A percentile compares a stretch with the other conserved stretches of the same genome.
These are phyloP conservation scores for Candida labiduridarum DNA, from an alignment of 1,139 yeast genomes.

Conservation along the genomic window DNA sequence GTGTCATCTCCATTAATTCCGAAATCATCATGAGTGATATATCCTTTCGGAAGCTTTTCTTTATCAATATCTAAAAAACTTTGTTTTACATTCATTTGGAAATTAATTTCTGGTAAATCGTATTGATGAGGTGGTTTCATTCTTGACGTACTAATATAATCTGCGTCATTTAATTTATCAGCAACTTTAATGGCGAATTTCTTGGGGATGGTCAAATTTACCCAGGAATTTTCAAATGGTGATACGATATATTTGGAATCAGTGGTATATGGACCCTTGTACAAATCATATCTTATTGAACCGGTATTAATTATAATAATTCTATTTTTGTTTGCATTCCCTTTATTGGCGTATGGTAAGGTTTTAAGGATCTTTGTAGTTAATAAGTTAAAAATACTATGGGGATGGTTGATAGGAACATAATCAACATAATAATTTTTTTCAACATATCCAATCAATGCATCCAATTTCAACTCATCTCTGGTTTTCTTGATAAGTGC, in stretches of 20 bases:
- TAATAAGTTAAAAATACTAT: constrained; percentile 63
- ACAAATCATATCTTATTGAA: constrained; percentile 83
- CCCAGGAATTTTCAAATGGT: constrained; percentile 86
- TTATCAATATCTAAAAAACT: not conserved
- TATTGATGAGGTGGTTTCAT: constrained; percentile 34
- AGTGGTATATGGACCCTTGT: constrained; percentile 79
- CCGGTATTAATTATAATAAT: constrained; percentile 82
- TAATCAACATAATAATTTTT: constrained; percentile 65
- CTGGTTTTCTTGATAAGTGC: constrained; percentile 48
- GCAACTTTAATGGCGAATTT: constrained; percentile 51
- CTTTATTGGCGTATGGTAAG: constrained; percentile 26
- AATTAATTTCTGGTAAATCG: constrained; percentile 3
- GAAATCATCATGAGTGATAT: constrained; percentile 78
- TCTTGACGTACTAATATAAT: constrained; percentile 37
- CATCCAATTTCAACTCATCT: constrained; percentile 53
- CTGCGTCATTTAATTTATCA: constrained; percentile 50
- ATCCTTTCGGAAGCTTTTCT: constrained; percentile 56
- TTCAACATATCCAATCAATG: constrained; percentile 65
- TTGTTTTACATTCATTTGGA: not conserved
- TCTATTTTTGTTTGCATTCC: constrained; percentile 40
- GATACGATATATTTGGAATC: constrained; percentile 84
- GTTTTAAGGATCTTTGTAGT: constrained; percentile 61
- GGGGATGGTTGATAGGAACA: constrained; percentile 63
- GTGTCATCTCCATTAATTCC: constrained; percentile 92
- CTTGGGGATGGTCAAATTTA: constrained; percentile 55